Evolutionary conservation across 2,329 filamentous ascomycete genomes (phyloP), one percentile per base, ranked within the genome.

Genomic region (Grosmannia serpens): DNA sequence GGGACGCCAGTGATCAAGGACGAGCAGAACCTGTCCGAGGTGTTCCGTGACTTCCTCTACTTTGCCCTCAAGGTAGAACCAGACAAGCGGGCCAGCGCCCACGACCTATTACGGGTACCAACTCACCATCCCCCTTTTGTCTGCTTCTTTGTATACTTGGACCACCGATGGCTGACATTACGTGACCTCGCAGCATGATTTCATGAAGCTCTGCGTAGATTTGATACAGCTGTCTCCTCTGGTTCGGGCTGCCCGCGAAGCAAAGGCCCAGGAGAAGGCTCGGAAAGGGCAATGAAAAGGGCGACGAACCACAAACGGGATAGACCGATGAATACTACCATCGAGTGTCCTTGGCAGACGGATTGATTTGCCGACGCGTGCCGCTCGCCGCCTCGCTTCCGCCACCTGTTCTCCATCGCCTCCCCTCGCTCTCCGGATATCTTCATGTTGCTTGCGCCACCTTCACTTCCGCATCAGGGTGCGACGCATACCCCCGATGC

Each of bases 51-150:
- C 71, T 99, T 97, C 72, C 76, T 99, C 63, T 85, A 88, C 67
- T 91, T 96, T 72, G 92, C 94, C 7, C 79, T 99, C 58, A 95
- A 95, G 77, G 94, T 99, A 7, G 94, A 97, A 69, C 92, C 94
- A 1, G 94, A 97, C 75, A 96, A 96, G 83, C 81, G 94, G 73
- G 91, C 91, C 46, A 96, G 90, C 68, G 94, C 94, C 41, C 89
- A 96, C 73, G 92, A 97, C 76, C 75, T 99, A 61, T 78, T 99
- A 66, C 85, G 89, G 76, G 94, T 97, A 81, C 75, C 88, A 10
- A 29, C 27, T 41, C 20, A 3, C 17, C 31, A 15, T 26, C n/a
- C 26, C 20, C 2, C 27, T 15, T 20, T n/a, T 7, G 3, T n/a
- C 20, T 4, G 20, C 17, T 8, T 44, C 7, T 22, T 58, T 53